Evolutionary conservation across 306 rosid species (phyloP), one percentile per base, ranked within the genome.

Genomic region (Medicago arabica): DNA sequence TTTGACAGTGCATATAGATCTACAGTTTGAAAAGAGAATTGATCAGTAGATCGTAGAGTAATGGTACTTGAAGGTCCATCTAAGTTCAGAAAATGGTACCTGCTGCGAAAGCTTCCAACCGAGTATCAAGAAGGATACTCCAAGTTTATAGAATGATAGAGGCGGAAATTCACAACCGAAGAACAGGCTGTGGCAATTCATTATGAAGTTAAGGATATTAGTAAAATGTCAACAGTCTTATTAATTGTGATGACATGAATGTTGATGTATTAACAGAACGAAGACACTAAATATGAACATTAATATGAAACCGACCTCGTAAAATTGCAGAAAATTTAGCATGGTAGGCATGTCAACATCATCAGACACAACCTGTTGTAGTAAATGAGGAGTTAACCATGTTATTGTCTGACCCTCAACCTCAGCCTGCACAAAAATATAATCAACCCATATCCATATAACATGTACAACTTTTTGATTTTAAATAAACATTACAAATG

Each of bases 301-400:
- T 23, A 23, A 23, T 23, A 23, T 23, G 28, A 21, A 21, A 73
- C 76, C 15, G 62, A 90, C 97, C 96, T 91, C 97, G 1, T 91
- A 88, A 75, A 93, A 85, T 72, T 93, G 96, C 72, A 89, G 75
- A 74, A 88, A 93, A 71, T 83, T 93, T n/a, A 89, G 78, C 90
- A 91, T 86, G 68, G 90, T 88, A 61, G 78, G 74, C 54, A 87
- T 81, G 84, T 94, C 98, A 65, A 94, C 85, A 54, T 90, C 94
- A 49, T 88, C 96, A 28, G 91, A 67, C 31, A 28, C 31, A 28
- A 28, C 31, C 31, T 28, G 31, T 80, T 91, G 98, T 78, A 93
- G 75, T 44, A 97, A 83, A 75, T 93, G 98, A 57, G 98, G 97
- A 65, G 92, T 84, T 77, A 93, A 81, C 98, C 98, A 93, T 39